Percentiles rank a stretch among this genome's conserved stretches.
Conservation (phyloP, 1,284 basidiomycete genomes). For the Fomitopsis palustris region DNA sequence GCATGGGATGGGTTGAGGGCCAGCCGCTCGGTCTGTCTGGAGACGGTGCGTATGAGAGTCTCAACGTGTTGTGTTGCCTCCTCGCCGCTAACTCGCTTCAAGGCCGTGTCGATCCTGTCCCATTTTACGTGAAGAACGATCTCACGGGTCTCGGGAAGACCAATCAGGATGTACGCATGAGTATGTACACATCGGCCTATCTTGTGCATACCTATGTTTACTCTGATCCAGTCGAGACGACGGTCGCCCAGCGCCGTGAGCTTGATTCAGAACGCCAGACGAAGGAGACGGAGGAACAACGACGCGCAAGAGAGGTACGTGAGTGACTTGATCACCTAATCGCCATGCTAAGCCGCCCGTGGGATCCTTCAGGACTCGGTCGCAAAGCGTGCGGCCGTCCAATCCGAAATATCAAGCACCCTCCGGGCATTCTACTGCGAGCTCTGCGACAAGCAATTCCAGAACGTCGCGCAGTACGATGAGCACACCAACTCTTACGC, state of each 20-base stretch:
- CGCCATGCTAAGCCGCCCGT: not conserved
- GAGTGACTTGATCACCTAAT: not conserved
- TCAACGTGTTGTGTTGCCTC: not conserved
- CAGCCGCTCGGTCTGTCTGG: constrained; percentile 71
- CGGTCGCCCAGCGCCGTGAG: constrained; percentile 73
- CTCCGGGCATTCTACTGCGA: constrained; percentile 74
- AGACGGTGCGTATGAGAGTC: constrained; percentile 67
- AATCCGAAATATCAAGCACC: constrained; percentile 61
- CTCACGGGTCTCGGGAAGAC: constrained; percentile 74
- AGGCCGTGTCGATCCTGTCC: constrained; percentile 80
- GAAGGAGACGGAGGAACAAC: constrained; percentile 75
- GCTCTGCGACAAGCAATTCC: constrained; percentile 81
- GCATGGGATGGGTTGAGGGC: constrained; percentile 78
- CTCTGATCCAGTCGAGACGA: constrained; percentile 50
- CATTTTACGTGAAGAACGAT: constrained; percentile 75
- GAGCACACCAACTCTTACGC: constrained; percentile 84
- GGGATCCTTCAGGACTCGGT: constrained; percentile 50
- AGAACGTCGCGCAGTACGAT: constrained; percentile 78
- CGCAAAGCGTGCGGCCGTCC: constrained; percentile 61
- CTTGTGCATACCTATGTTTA: not conserved
- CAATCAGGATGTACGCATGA: constrained; percentile 73
- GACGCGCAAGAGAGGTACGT: constrained; percentile 62
- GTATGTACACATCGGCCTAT: constrained; percentile 10
- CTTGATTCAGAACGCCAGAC: constrained; percentile 76
- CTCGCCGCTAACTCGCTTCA: not conserved